Conservation (phyloP, 805 yeast genomes). For the Sugiyamaella chiloensis region DNA sequence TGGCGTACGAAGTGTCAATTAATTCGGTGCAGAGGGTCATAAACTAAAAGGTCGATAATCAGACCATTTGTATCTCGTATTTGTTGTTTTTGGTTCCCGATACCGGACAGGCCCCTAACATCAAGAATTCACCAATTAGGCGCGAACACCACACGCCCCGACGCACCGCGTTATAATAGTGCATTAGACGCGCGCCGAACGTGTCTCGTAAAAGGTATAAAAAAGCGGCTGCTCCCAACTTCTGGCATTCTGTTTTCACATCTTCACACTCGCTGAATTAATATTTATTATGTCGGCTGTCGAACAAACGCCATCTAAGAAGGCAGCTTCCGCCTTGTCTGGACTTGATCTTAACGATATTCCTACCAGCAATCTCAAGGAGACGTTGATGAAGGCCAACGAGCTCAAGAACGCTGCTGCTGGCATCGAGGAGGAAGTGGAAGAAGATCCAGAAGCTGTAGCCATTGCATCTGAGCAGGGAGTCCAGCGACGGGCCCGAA, state of each 20-base stretch:
- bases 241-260: too few species aligned
- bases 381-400: slow-evolving; percentile 14
- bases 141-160: background rate
- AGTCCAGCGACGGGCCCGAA: slow-evolving; percentile 28
- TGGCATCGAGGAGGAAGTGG: slow-evolving; percentile 11
- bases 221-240: slow-evolving; percentile 1
- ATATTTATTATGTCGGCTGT: slow-evolving; percentile 21
- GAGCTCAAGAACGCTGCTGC: slow-evolving; percentile 12
- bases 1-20: too few species aligned
- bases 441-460: slow-evolving; percentile 11
- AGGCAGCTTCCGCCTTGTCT: slow-evolving; percentile 54
- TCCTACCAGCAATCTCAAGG: slow-evolving; percentile 15
- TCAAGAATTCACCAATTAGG: slow-evolving; percentile 2
- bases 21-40: too few species aligned
- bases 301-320: slow-evolving; percentile 60
- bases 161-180: slow-evolving; percentile 1
- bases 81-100: background rate
- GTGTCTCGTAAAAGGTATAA: background rate
- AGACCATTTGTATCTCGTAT: too few species aligned
- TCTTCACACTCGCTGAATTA: too few species aligned
- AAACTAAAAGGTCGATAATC: too few species aligned
- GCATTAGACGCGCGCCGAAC: slow-evolving; percentile 1
- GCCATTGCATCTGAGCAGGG: background rate
- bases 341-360: slow-evolving; percentile 44
- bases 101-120: background rate